Percentiles rank a stretch among this genome's conserved stretches.
Conservation (phyloP, 495 filamentous ascomycete species). For the Lasiosphaeriaceae sp. region DNA sequence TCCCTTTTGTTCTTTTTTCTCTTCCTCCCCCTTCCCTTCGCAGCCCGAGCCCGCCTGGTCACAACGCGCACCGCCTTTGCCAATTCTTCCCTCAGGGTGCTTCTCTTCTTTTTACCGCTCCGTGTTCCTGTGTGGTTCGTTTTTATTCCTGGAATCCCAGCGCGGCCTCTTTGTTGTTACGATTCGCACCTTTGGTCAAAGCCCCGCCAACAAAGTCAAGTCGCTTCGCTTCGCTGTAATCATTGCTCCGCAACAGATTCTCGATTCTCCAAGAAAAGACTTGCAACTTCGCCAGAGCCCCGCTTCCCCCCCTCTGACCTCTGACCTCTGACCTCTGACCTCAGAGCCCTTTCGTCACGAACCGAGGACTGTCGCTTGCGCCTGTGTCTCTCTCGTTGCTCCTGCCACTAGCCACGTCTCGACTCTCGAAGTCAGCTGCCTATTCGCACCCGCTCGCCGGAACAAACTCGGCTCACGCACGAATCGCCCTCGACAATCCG, state of each 20-base stretch:
- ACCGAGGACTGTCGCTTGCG: too few relatives aligned
- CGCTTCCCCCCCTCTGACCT: too few relatives aligned
- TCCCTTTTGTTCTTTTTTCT: slow-evolving; percentile 9
- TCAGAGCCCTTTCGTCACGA: too few relatives aligned
- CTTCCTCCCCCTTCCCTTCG: slow-evolving; percentile 9
- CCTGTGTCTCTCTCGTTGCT: too few relatives aligned
- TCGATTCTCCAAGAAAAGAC: not conserved
- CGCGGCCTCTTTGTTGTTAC: slow-evolving; percentile 21
- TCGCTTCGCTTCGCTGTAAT: slow-evolving; percentile 3
- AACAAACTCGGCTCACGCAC: too few relatives aligned
- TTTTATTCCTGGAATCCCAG: slow-evolving; percentile 25
- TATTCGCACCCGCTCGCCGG: too few relatives aligned
- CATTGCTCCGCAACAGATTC: not conserved
- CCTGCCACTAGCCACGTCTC: too few relatives aligned
- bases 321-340: too few relatives aligned
- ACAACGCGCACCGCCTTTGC: slow-evolving; percentile 35
- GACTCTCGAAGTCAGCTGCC: too few relatives aligned
- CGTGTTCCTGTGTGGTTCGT: slow-evolving; percentile 25
- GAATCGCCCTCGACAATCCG: too few relatives aligned
- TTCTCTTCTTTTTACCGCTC: slow-evolving; percentile 32
- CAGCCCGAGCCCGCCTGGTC: slow-evolving; percentile 17
- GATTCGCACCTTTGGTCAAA: slow-evolving; percentile 7
- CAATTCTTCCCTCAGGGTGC: slow-evolving; percentile 33
- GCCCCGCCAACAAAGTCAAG: slow-evolving; percentile 7
- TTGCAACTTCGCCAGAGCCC: not conserved